Evolutionary conservation across 2,329 filamentous ascomycete species (phyloP).

Genomic region (Coniochaeta prunicola): DNA sequence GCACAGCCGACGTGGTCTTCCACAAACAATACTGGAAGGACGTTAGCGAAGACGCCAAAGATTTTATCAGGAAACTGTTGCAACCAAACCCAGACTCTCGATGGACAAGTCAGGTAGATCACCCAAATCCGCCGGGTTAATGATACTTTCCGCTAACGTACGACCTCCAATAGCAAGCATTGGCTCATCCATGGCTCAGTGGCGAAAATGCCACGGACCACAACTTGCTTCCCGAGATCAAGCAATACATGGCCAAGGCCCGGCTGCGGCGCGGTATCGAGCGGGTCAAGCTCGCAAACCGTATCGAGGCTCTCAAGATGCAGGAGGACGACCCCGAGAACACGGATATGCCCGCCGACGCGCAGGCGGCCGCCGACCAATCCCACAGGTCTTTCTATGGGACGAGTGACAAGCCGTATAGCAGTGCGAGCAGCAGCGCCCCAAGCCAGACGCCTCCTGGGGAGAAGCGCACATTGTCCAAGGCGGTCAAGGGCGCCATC

Average conservation of each 20-base stretch:
- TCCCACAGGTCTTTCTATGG: constrained; percentile 11
- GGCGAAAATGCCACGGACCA: constrained; percentile 89
- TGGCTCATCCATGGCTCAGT: constrained; percentile 81
- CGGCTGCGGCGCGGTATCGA: constrained; percentile 91
- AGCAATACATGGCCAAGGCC: constrained; percentile 84
- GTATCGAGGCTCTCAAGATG: constrained; percentile 90
- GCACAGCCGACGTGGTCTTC: constrained; percentile 76
- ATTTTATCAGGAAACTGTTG: constrained; percentile 80
- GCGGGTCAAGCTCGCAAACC: constrained; percentile 90
- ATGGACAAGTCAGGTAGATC: constrained; percentile 64
- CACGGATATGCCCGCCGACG: constrained; percentile 62
- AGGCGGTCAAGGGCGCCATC: constrained; percentile 59
- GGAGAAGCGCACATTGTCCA: constrained; percentile 35
- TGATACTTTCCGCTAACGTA: neutral
- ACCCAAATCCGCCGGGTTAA: neutral
- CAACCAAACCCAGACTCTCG: constrained; percentile 72
- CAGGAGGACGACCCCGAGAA: constrained; percentile 78
- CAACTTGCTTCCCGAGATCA: constrained; percentile 95
- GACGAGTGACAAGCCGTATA: neutral
- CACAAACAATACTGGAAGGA: constrained; percentile 99
- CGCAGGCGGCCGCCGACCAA: constrained; percentile 47
- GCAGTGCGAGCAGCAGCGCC: neutral
- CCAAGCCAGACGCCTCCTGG: constrained; percentile 6
- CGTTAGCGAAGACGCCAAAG: constrained; percentile 89
- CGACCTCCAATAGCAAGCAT: constrained; percentile 51